Evolutionary conservation across 2,329 filamentous ascomycete genomes (phyloP), one percentile per base, ranked within the genome.

Genomic region (Aureobasidium sp.): DNA sequence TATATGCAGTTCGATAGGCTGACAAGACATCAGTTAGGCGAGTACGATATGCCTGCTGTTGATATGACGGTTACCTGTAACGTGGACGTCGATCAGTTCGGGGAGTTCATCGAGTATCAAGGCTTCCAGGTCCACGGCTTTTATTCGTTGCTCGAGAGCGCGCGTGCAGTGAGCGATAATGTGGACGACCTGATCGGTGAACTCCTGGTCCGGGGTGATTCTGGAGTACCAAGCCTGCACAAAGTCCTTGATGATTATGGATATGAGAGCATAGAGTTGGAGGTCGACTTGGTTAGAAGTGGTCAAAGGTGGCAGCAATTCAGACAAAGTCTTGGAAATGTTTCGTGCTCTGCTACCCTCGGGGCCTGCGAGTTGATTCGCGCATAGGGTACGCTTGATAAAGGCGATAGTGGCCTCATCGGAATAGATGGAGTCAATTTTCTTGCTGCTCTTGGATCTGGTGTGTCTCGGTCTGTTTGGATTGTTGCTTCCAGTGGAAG

Each of bases 201-300:
- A 95, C 13, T 84, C 81, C 70, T 92, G 88, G 74, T 99, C 93
- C 3, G 90, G 84, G 1, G 93, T 96, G 72, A 99, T 94, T 73
- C 87, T 93, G 65, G 80, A 81, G 77, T 99, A 99, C 94, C 94
- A 99, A 33, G 84, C 85, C 72, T 94, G 87, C 38, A 99, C 88
- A 71, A 91, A 96, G 65, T 96, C 91, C 69, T 89, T 86, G 67
- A 96, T 80, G 63, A 97, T 85, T 62, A 97, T 88, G 57, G 94
- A 89, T 63, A 99, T 85, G 62, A 97, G 83, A 29, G 90, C 93
- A 71, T 97, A 99, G 4, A 99, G 81, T 75, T 99, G 89, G 60
- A 95, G 77, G 73, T 99, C 94, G 62, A 97, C 84, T 67, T 95
- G 90, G 73, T 96, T 95, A 55, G 90, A 91, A 77, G 91, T 96